Evolutionary conservation across 805 yeast genomes (phyloP).

Genomic region (Clavispora santaluciae): DNA sequence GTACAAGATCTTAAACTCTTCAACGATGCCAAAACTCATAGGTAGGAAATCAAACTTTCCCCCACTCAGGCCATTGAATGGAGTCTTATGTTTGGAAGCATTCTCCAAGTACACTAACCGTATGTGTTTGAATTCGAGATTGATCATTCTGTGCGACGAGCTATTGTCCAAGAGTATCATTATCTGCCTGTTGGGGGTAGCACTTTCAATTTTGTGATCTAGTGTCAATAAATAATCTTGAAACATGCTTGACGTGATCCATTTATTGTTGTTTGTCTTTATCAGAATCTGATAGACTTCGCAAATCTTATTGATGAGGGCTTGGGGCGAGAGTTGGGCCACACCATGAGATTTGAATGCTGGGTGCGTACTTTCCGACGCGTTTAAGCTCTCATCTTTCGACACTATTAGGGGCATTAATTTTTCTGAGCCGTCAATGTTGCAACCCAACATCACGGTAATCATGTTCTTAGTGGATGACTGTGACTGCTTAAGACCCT

Average conservation of each 20-base stretch:
- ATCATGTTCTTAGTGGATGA: constrained; percentile 37
- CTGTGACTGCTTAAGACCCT: constrained; percentile 35
- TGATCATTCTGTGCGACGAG: constrained; percentile 53
- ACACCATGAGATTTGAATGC: constrained; percentile 15
- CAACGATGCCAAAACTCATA: constrained; percentile 59
- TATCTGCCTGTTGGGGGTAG: constrained; percentile 43
- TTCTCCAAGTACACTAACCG: constrained; percentile 34
- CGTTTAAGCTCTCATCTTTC: constrained; percentile 44
- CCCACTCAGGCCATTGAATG: constrained; percentile 36
- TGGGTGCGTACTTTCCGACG: constrained; percentile 23
- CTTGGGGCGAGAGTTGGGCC: constrained; percentile 9
- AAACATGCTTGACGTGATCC: constrained; percentile 60
- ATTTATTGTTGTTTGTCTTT: constrained; percentile 55
- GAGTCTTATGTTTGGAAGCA: constrained; percentile 34
- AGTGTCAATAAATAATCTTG: constrained; percentile 57
- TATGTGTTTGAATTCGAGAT: constrained; percentile 34
- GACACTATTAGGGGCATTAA: constrained; percentile 59
- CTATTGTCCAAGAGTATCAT: constrained; percentile 57
- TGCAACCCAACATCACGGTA: constrained; percentile 59
- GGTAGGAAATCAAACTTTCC: constrained; percentile 53
- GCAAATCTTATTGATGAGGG: constrained; percentile 39
- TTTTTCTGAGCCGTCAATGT: constrained; percentile 60
- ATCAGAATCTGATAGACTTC: constrained; percentile 49
- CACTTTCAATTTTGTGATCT: constrained; percentile 51
- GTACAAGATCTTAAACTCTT: constrained; percentile 55